Percentiles rank a stretch among this genome's conserved stretches.
phyloP scores from a whole-genome alignment of 2,329 filamentous ascomycete genomes.

The Ophiostoma sp. region DNA sequence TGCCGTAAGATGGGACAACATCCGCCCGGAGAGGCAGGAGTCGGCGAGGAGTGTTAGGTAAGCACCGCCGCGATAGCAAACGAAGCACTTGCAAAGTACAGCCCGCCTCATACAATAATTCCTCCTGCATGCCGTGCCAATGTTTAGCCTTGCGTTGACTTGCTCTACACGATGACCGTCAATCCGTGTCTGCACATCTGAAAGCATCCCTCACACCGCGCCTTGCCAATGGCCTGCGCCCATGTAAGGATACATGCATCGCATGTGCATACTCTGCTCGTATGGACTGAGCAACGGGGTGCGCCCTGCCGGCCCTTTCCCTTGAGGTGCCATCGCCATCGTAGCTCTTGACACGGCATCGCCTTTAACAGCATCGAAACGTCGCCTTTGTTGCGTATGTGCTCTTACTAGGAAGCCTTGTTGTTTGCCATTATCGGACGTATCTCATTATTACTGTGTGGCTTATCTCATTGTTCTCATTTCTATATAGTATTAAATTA shows the following conservation, averaged over 20 bases:
- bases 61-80: background rate
- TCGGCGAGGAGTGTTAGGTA: background rate
- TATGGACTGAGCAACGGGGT: background rate
- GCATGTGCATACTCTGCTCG: background rate
- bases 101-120: no score
- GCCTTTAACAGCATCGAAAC: background rate
- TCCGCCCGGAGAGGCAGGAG: slow-evolving; percentile 11
- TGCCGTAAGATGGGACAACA: slow-evolving; percentile 21
- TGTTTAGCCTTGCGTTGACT: background rate
- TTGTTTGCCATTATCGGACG: background rate
- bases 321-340: background rate
- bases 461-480: no score
- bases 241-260: background rate
- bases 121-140: background rate
- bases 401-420: background rate
- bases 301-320: background rate
- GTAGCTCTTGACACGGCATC: background rate
- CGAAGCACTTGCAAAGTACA: no score
- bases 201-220: background rate
- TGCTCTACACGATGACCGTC: background rate
- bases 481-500: no score
- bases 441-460: background rate
- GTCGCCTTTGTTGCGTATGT: background rate
- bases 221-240: background rate
- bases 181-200: background rate